Conservation (phyloP, 2,329 filamentous ascomycete genomes). For the Exophiala aquamarina region DNA sequence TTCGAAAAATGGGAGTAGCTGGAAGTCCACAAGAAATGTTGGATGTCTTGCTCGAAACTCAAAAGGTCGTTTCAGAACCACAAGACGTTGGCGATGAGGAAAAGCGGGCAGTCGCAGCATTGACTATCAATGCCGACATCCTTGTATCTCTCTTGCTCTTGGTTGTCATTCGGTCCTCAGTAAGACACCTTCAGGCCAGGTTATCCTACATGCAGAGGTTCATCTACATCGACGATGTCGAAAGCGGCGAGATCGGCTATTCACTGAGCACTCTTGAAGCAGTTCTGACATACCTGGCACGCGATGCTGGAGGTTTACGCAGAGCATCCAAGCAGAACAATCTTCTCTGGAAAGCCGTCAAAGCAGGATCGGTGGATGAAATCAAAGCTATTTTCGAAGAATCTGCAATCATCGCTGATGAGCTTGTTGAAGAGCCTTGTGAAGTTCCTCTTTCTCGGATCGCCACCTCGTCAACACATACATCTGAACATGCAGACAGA, state of each 20-base stretch:
- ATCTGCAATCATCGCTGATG: constrained; percentile 49
- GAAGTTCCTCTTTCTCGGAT: constrained; percentile 24
- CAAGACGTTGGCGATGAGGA: constrained; percentile 44
- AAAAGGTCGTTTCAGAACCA: constrained; percentile 76
- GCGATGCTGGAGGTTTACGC: constrained; percentile 77
- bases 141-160: constrained; percentile 87
- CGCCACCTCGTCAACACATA: constrained; percentile 17
- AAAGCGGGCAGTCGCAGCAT: constrained; percentile 50
- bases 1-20: constrained; percentile 77
- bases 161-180: constrained; percentile 87
- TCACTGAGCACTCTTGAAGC: constrained; percentile 94
- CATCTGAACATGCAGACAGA: constrained; percentile 21
- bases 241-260: constrained; percentile 94
- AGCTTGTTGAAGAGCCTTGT: constrained; percentile 44
- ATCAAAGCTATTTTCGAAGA: constrained; percentile 80
- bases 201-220: constrained; percentile 96
- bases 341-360: constrained; percentile 81
- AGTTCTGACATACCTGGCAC: constrained; percentile 81
- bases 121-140: constrained; percentile 82
- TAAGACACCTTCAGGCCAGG: constrained; percentile 82
- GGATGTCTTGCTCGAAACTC: constrained; percentile 72
- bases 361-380: constrained; percentile 71
- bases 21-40: constrained; percentile 88
- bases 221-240: constrained; percentile 96
- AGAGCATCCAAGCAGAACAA: constrained; percentile 84